These are phyloP conservation scores for Phytopythium kandeliae DNA, from an alignment of 352 stramenopile species.

Conservation along the genomic window DNA sequence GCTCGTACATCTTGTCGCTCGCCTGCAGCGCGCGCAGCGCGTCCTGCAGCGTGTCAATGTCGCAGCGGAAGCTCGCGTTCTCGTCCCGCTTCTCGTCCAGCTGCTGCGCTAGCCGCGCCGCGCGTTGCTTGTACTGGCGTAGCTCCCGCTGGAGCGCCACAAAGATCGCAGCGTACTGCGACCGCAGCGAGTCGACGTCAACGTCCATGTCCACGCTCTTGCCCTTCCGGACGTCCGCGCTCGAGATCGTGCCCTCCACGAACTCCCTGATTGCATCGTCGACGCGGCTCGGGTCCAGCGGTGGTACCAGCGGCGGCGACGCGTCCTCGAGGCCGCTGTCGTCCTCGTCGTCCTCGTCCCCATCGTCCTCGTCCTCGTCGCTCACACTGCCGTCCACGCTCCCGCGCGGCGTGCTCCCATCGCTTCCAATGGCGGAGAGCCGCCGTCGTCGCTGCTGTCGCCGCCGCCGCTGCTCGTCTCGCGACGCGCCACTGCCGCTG, in stretches of 20 bases:
- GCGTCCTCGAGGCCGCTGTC: constrained; percentile 1
- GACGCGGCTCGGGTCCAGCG: constrained; percentile 25
- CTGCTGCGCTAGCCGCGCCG: constrained; percentile 35
- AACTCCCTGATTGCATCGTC: constrained; percentile 55
- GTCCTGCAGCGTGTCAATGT: constrained; percentile 60
- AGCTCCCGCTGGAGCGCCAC: constrained; percentile 56
- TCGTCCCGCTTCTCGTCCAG: constrained; percentile 55
- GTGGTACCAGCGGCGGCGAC: constrained; percentile 10
- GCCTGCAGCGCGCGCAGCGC: constrained; percentile 59
- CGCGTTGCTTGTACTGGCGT: constrained; percentile 48
- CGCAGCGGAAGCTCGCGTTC: constrained; percentile 49
- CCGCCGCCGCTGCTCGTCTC: constrained; percentile 7
- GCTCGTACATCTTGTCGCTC: constrained; percentile 52
- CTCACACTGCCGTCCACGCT: constrained; percentile 16
- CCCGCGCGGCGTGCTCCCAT: constrained; percentile 12
- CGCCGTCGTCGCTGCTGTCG: not conserved
- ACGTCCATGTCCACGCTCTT: constrained; percentile 21
- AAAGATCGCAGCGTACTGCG: constrained; percentile 65
- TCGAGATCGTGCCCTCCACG: constrained; percentile 13
- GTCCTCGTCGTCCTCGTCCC: constrained; percentile 9
- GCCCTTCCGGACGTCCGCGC: constrained; percentile 7
- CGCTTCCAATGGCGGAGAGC: constrained; percentile 9
- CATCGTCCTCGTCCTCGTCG: constrained; percentile 9
- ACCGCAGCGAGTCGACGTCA: constrained; percentile 31
- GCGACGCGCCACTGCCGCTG: not conserved